Evolutionary conservation across 176 grass and related monocot genomes (phyloP).

Genomic region (Rhynchospora tenuis): DNA sequence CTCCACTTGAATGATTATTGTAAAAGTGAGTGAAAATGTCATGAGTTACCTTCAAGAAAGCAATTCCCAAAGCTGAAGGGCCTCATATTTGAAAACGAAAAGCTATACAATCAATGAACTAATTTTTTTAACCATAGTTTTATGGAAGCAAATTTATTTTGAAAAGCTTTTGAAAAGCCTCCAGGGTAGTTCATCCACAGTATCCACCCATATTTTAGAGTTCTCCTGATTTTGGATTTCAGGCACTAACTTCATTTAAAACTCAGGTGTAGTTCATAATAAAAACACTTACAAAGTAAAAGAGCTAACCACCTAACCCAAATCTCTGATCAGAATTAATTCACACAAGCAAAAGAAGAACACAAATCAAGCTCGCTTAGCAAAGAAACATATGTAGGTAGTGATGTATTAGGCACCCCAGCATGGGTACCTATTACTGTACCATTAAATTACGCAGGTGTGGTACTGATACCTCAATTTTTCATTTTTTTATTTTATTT

Average conservation of each 20-base stretch:
- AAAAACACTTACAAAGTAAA: neutral
- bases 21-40: neutral
- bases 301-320: neutral
- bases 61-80: neutral
- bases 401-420: neutral
- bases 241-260: neutral
- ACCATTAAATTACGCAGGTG: neutral
- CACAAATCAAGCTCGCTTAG: neutral
- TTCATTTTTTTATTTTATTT: neutral
- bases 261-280: neutral
- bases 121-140: neutral
- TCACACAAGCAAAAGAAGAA: neutral
- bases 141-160: neutral
- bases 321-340: neutral
- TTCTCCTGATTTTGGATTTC: neutral
- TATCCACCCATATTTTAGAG: too few relatives aligned
- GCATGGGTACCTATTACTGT: neutral
- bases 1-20: neutral
- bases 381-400: neutral
- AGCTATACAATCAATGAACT: neutral
- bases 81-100: neutral
- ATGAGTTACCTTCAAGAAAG: neutral
- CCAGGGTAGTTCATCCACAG: neutral
- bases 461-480: too few relatives aligned
- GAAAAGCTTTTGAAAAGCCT: neutral